Evolutionary conservation across 1,139 yeast genomes (phyloP).

Genomic region (Candida mesenterica): DNA sequence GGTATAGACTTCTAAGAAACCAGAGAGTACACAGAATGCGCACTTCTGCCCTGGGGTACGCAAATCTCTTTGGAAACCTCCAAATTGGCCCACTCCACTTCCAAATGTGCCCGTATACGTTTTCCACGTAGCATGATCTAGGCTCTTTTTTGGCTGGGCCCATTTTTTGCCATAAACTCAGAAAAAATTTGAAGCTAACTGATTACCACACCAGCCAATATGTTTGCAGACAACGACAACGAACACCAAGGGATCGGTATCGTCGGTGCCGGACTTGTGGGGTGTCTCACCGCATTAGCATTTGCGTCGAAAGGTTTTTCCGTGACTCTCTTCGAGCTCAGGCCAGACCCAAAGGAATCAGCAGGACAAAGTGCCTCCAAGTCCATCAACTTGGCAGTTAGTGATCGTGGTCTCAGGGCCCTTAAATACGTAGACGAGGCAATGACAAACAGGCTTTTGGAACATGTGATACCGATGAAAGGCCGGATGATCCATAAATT

Average conservation of each 20-base stretch:
- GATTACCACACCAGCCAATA: too few relatives aligned
- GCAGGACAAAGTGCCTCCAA: constrained; percentile 28
- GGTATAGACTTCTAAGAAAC: too few relatives aligned
- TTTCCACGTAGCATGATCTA: too few relatives aligned
- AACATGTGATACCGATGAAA: constrained; percentile 73
- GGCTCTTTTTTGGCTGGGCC: neutral
- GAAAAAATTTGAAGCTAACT: too few relatives aligned
- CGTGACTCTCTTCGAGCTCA: constrained; percentile 68
- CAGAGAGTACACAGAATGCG: too few relatives aligned
- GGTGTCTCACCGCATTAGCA: constrained; percentile 82
- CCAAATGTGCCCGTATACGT: too few relatives aligned
- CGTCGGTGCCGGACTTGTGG: constrained; percentile 88
- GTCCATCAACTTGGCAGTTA: constrained; percentile 85
- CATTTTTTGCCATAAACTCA: neutral
- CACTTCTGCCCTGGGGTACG: too few relatives aligned
- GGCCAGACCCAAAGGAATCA: constrained; percentile 35
- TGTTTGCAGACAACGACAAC: constrained; percentile 7
- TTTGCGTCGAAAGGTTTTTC: constrained; percentile 69
- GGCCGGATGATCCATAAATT: constrained; percentile 87
- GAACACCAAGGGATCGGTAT: constrained; percentile 42
- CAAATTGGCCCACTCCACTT: too few relatives aligned
- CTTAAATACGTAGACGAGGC: constrained; percentile 58
- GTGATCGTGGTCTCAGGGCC: constrained; percentile 78
- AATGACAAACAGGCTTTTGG: constrained; percentile 56
- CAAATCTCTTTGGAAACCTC: too few relatives aligned